phyloP scores from a whole-genome alignment of 2,329 filamentous ascomycete species.

The Ophiostoma pallidulum region DNA sequence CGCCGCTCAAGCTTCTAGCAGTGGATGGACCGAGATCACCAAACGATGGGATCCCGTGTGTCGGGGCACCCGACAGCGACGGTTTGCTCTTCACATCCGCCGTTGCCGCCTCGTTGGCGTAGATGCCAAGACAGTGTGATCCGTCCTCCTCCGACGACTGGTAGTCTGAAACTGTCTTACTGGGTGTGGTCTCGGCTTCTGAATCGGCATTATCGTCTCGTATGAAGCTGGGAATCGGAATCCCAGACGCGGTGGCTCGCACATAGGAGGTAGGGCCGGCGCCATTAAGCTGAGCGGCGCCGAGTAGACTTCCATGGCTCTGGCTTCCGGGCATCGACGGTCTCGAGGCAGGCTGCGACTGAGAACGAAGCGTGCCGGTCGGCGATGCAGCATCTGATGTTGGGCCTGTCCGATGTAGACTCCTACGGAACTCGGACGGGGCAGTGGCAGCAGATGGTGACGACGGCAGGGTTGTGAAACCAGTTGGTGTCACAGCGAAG shows the following conservation, averaged over 20 bases:
- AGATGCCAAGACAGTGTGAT: slow-evolving; percentile 29
- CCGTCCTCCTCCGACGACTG: slow-evolving; percentile 38
- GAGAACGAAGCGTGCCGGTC: slow-evolving; percentile 50
- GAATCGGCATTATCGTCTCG: slow-evolving; percentile 40
- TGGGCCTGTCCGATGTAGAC: slow-evolving; percentile 44
- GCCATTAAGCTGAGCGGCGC: slow-evolving; percentile 17
- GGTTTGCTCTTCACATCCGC: slow-evolving; percentile 12
- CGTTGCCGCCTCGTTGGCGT: slow-evolving; percentile 25
- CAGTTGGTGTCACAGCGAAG: slow-evolving; percentile 27
- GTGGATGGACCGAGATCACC: slow-evolving; percentile 33
- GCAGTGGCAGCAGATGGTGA: slow-evolving; percentile 39
- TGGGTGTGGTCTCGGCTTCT: slow-evolving; percentile 35
- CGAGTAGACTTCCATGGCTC: slow-evolving; percentile 13
- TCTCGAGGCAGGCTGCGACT: slow-evolving; percentile 55
- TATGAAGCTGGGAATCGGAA: slow-evolving; percentile 46
- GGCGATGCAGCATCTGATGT: slow-evolving; percentile 39
- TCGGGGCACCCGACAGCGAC: slow-evolving; percentile 16
- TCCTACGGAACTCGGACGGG: slow-evolving; percentile 45
- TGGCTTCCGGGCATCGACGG: slow-evolving; percentile 26
- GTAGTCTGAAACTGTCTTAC: slow-evolving; percentile 32
- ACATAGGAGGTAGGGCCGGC: slow-evolving; percentile 28
- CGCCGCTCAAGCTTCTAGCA: not conserved
- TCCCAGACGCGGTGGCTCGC: slow-evolving; percentile 37
- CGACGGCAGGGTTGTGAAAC: slow-evolving; percentile 46
- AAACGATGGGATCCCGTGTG: slow-evolving; percentile 35